Conservation (phyloP, 305 asterid genomes). For the Fraxinus dipetala region DNA sequence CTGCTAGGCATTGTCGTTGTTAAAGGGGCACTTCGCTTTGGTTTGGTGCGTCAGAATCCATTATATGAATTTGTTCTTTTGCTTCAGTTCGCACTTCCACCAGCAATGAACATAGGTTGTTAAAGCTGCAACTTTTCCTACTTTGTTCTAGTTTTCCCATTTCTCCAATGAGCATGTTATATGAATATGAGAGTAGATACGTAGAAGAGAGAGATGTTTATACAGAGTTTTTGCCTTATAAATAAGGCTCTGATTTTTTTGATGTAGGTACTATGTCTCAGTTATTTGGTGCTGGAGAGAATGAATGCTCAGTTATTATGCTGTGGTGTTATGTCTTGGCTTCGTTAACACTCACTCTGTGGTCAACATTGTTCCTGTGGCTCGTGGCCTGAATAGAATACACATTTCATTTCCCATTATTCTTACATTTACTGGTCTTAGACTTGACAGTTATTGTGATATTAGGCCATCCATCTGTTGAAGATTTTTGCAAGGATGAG, state of each 20-base stretch:
- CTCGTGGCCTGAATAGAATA: conserved; percentile 45
- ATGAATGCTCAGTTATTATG: conserved; percentile 91
- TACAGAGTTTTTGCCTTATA: not conserved
- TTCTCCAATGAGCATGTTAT: not conserved
- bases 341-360: conserved; percentile 64
- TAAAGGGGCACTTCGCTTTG: conserved; percentile 54
- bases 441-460: not conserved
- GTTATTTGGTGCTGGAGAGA: conserved; percentile 85
- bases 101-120: conserved; percentile 84
- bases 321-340: conserved; percentile 77
- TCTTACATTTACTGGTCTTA: not conserved
- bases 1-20: conserved; percentile 58
- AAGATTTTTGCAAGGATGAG: not conserved
- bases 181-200: not conserved
- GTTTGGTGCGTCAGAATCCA: conserved; percentile 56
- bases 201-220: not conserved
- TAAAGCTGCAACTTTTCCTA: not conserved
- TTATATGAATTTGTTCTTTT: conserved; percentile 73
- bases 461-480: not conserved
- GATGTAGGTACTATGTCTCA: conserved; percentile 80
- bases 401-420: not conserved
- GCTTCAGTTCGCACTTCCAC: conserved; percentile 81
- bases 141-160: not conserved
- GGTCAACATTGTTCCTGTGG: conserved; percentile 85
- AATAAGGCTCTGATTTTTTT: not conserved